Base-by-base conservation (phyloP, 23 red algal genomes). In the Gracilaria gracilis region DNA sequence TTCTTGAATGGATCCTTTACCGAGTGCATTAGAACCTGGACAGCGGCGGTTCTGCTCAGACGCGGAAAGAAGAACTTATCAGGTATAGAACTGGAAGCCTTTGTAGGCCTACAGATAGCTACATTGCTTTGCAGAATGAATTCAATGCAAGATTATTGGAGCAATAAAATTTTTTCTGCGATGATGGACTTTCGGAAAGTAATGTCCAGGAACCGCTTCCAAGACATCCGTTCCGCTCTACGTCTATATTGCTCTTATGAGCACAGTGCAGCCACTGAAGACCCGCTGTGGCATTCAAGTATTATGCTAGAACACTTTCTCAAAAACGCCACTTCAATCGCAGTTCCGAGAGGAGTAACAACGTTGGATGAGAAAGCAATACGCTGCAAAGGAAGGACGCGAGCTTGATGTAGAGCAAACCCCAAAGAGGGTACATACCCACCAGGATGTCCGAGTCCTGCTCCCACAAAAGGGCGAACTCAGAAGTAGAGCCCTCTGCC, bases 201-300 rank as follows among this genome's bases (percentile, higher is more conserved):
- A 48, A 77, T 77, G 11, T 48, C 38, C 9, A n/a, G 28, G 8
- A 77, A 44, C 19, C 38, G 20, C 6, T 77, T 37, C 33, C 72
- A 77, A 51, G 38, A 51, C 24, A 77, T 77, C 8, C 72, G 31
- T 19, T 15, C 9, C 38, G 11, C 72, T 15, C 16, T 77, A 9
- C 11, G 72, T 13, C 46, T 77, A 15, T 77, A 77, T 40, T 51
- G 8, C 38, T 48, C 72, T 20, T 77, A 77, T 51, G 72, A 77
- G 23, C 72, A 77, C 31, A 51, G 33, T 48, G 9, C 46, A 32
- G 72, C 31, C 9, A 24, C 38, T 9, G 19, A 35, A 20, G 72
- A 77, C 31, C 72, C 72, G 8, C 31, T 77, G n/a, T 77, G 72
- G 72, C 11, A 77, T 77, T 77, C 11, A 20, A n/a, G 72, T 8